Evolutionary conservation across 495 filamentous ascomycete genomes (phyloP).

Genomic region (Aspergillus mulundensis): DNA sequence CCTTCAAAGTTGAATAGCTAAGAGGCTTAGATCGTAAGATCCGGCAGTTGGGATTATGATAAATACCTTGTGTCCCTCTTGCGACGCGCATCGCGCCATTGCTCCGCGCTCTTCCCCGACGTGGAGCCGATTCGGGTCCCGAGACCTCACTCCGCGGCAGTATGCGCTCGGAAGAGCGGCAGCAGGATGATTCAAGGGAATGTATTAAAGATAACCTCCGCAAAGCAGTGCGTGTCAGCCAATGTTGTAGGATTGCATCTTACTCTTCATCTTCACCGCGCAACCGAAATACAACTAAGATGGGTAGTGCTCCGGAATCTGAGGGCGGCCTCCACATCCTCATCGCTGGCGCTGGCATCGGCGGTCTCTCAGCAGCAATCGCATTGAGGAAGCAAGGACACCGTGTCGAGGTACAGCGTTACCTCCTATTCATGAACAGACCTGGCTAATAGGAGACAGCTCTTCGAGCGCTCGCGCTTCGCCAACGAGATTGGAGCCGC

Average conservation of each 20-base stretch:
- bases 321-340: constrained; percentile 29
- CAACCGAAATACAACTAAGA: too few relatives aligned
- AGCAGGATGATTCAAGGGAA: not conserved
- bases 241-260: too few relatives aligned
- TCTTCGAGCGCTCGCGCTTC: constrained; percentile 52
- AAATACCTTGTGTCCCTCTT: constrained; percentile 12
- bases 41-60: not conserved
- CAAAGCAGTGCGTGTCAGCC: too few relatives aligned
- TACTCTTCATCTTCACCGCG: too few relatives aligned
- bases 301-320: constrained; percentile 6
- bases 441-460: too few relatives aligned
- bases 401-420: constrained; percentile 47
- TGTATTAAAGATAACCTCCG: not conserved
- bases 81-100: not conserved
- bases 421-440: too few relatives aligned
- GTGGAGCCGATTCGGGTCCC: constrained; percentile 33
- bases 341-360: constrained; percentile 57
- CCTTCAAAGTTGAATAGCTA: not conserved
- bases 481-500: constrained; percentile 55
- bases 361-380: constrained; percentile 51
- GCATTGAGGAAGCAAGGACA: constrained; percentile 52
- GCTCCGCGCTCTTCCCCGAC: constrained; percentile 5
- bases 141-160: not conserved
- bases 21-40: constrained; percentile 1
- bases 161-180: not conserved